Percentiles rank a stretch among this genome's conserved stretches.
Conservation (phyloP, 768 basidiomycete genomes). For the Amanita rimosa region DNA sequence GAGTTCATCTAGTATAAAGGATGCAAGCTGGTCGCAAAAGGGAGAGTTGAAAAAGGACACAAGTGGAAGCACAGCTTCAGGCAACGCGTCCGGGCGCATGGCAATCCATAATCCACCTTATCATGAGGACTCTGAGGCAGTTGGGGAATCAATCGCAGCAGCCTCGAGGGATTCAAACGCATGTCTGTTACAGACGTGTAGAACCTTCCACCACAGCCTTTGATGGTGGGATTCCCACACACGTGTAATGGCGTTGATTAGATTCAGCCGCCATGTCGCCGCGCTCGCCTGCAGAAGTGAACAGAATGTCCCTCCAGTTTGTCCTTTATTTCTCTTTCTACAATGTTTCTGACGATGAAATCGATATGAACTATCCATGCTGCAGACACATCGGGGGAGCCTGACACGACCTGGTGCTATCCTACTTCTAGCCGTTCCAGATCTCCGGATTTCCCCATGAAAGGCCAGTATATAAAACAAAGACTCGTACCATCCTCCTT, state of each 20-base stretch:
- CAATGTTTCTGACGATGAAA: background rate
- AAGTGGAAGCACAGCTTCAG: background rate
- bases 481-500: background rate
- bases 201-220: too few relatives aligned
- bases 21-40: background rate
- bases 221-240: too few relatives aligned
- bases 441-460: background rate
- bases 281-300: background rate
- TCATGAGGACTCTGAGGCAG: too few relatives aligned
- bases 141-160: too few relatives aligned
- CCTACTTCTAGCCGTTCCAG: too few relatives aligned
- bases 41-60: background rate
- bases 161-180: too few relatives aligned
- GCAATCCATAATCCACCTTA: too few relatives aligned
- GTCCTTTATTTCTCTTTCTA: background rate
- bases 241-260: background rate
- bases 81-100: background rate
- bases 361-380: background rate
- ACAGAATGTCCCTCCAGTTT: background rate
- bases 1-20: background rate
- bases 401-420: background rate
- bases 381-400: too few relatives aligned
- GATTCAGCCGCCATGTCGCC: background rate
- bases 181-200: too few relatives aligned
- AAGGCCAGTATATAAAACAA: too few relatives aligned